These are phyloP conservation scores for Nakazawaea siamensis DNA, from an alignment of 805 yeast species.

Conservation along the genomic window DNA sequence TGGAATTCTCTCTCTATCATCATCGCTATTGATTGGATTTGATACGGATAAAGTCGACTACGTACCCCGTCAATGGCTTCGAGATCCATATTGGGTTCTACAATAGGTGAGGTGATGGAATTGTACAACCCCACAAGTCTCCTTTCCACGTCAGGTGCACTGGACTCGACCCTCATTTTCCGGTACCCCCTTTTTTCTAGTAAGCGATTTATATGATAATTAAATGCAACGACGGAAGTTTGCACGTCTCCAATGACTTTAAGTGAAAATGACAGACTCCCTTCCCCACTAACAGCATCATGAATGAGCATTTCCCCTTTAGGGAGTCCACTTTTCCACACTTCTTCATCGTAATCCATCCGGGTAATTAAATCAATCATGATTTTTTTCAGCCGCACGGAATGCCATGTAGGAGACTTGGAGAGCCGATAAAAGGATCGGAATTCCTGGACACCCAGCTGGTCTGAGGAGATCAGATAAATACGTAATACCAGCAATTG, in stretches of 20 bases:
- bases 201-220: slow-evolving; percentile 11
- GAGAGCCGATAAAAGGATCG: slow-evolving; percentile 26
- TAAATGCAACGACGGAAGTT: slow-evolving; percentile 10
- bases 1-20: slow-evolving; percentile 48
- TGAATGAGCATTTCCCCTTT: slow-evolving; percentile 12
- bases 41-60: slow-evolving; percentile 48
- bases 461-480: slow-evolving; percentile 40
- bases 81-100: slow-evolving; percentile 15
- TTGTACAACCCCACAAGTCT: slow-evolving; percentile 27
- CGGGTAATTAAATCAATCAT: slow-evolving; percentile 29
- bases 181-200: too few species aligned
- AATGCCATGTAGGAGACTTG: slow-evolving; percentile 25
- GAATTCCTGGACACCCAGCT: slow-evolving; percentile 27
- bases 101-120: slow-evolving; percentile 22
- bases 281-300: slow-evolving; percentile 12
- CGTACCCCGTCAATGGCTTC: slow-evolving; percentile 45
- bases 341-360: slow-evolving; percentile 31
- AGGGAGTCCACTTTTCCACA: slow-evolving; percentile 28
- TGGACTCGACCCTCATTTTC: neutral
- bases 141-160: slow-evolving; percentile 11
- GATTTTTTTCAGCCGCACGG: slow-evolving; percentile 19
- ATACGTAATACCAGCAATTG: slow-evolving; percentile 29
- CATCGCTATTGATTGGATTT: slow-evolving; percentile 48
- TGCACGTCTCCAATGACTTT: neutral
- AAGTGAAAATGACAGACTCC: neutral